Evolutionary conservation across 768 basidiomycete species (phyloP).

Genomic region (Cytidiella melzeri): DNA sequence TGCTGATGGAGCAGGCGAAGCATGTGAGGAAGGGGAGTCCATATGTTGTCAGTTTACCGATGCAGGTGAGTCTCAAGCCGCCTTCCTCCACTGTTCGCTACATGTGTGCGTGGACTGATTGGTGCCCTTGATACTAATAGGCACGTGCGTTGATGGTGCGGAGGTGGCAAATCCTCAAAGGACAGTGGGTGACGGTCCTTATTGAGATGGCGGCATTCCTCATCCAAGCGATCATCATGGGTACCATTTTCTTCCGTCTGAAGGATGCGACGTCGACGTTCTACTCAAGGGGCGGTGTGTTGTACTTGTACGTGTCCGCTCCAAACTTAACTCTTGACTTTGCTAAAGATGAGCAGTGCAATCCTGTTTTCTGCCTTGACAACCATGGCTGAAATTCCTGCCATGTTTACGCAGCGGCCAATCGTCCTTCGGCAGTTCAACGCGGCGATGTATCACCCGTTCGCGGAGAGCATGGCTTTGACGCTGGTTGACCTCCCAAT

Average conservation of each 20-base stretch:
- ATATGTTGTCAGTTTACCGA: conserved; percentile 28
- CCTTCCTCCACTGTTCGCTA: no score
- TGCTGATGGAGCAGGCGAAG: conserved; percentile 43
- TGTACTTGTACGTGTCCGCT: conserved; percentile 69
- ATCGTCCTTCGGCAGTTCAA: conserved; percentile 52
- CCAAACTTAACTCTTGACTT: not conserved
- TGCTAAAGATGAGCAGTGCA: no score
- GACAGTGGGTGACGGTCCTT: conserved; percentile 14
- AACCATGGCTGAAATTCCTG: conserved; percentile 59
- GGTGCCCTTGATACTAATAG: no score
- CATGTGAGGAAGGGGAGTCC: conserved; percentile 34
- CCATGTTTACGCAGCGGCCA: conserved; percentile 49
- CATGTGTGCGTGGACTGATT: no score
- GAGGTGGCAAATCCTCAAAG: conserved; percentile 30
- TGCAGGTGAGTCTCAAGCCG: conserved; percentile 27
- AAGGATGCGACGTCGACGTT: conserved; percentile 50
- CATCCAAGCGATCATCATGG: conserved; percentile 48
- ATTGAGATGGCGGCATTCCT: conserved; percentile 32
- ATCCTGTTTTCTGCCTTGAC: conserved; percentile 54
- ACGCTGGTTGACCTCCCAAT: conserved; percentile 60
- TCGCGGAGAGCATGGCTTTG: conserved; percentile 47
- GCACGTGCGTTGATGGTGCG: conserved; percentile 29
- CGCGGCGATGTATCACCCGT: conserved; percentile 59
- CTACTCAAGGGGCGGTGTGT: conserved; percentile 72
- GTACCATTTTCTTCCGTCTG: conserved; percentile 58